These are phyloP conservation scores for Aspergillus saccharolyticus DNA, from an alignment of 495 filamentous ascomycete genomes.

Conservation along the genomic window DNA sequence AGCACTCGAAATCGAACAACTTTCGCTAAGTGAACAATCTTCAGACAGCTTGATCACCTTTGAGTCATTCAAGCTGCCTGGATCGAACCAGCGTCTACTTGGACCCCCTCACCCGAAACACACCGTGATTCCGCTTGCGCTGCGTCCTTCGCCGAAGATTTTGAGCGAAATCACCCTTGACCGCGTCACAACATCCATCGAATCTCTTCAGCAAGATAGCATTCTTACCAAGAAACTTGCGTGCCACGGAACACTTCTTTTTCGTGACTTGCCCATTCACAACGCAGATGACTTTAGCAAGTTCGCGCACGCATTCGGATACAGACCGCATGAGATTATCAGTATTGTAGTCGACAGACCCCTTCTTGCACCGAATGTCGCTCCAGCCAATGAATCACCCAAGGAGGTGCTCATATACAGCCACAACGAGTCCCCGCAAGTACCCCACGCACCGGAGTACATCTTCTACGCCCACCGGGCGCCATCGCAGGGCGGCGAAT, in stretches of 20 bases:
- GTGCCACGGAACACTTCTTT: slow-evolving; percentile 30
- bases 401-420: slow-evolving; percentile 48
- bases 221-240: slow-evolving; percentile 60
- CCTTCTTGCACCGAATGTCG: slow-evolving; percentile 47
- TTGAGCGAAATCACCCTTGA: slow-evolving; percentile 21
- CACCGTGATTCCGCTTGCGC: slow-evolving; percentile 39
- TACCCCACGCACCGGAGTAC: slow-evolving; percentile 50
- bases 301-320: slow-evolving; percentile 52
- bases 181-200: slow-evolving; percentile 25
- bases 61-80: slow-evolving; percentile 69
- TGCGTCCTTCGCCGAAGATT: slow-evolving; percentile 25
- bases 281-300: slow-evolving; percentile 40
- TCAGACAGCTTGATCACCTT: slow-evolving; percentile 10
- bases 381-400: slow-evolving; percentile 49
- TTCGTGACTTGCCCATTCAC: slow-evolving; percentile 30
- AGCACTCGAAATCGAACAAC: background rate
- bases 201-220: slow-evolving; percentile 44
- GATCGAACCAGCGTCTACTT: slow-evolving; percentile 39
- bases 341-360: slow-evolving; percentile 49
- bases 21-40: background rate
- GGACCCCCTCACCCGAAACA: slow-evolving; percentile 36
- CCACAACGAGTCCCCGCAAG: slow-evolving; percentile 51
- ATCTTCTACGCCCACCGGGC: slow-evolving; percentile 42
- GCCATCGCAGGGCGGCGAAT: slow-evolving; percentile 43
- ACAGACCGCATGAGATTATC: slow-evolving; percentile 51